A percentile compares a stretch with the other conserved stretches of the same genome.
Evolutionary conservation across 148 eudicot species (phyloP).

Genomic region (Tetragonia tetragonoides): DNA sequence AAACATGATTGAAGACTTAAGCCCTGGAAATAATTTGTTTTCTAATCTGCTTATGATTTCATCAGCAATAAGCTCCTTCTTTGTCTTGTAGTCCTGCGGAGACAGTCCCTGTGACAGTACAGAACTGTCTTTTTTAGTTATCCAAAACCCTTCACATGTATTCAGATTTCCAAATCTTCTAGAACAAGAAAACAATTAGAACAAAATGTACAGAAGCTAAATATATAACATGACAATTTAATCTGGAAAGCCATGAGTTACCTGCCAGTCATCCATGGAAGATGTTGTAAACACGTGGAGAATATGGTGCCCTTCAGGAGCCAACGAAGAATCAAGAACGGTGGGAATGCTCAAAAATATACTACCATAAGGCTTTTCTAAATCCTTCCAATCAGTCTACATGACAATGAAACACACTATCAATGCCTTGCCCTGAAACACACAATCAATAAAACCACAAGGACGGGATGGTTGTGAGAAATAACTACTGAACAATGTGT

Average conservation of each 20-base stretch:
- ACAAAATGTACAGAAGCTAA: not conserved
- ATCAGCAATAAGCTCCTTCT: constrained; percentile 84
- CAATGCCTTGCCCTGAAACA: not conserved
- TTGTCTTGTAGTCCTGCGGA: constrained; percentile 59
- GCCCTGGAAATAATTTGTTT: constrained; percentile 85
- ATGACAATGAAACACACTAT: constrained; percentile 18
- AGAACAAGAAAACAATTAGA: not conserved
- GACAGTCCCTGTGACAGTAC: constrained; percentile 61
- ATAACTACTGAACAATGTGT: not conserved
- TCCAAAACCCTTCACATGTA: not conserved
- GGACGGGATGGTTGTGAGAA: not conserved
- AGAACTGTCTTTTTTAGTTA: not conserved
- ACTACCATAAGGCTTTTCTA: constrained; percentile 86
- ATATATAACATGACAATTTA: not conserved
- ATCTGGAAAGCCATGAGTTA: constrained; percentile 18
- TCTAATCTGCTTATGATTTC: constrained; percentile 86
- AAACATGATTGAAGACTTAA: constrained; percentile 68
- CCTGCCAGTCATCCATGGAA: constrained; percentile 95
- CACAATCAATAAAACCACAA: not conserved
- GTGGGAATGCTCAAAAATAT: constrained; percentile 99
- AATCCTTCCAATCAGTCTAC: constrained; percentile 73
- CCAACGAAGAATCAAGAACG: constrained; percentile 83
- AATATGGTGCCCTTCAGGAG: constrained; percentile 86
- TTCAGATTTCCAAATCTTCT: constrained; percentile 9
- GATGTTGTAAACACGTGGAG: constrained; percentile 93